A percentile compares a stretch with the other conserved stretches of the same genome.
Conservation (phyloP, 1,284 basidiomycete species). For the Heterobasidion occidentale region DNA sequence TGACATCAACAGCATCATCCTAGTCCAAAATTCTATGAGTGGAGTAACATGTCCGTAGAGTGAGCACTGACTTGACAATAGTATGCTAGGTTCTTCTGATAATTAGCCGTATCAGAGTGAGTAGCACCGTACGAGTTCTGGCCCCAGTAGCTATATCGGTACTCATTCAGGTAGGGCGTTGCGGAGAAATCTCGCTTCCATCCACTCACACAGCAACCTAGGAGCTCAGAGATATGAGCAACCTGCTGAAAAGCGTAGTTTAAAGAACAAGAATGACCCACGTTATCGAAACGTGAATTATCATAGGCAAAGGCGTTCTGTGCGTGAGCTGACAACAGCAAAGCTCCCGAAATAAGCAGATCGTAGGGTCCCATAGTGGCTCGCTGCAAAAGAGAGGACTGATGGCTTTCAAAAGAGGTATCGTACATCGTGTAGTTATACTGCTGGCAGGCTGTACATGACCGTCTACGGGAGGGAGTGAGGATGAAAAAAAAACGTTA, state of each 20-base stretch:
- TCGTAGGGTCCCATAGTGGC: too few species aligned
- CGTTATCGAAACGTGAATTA: slow-evolving; percentile 54
- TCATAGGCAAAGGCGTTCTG: slow-evolving; percentile 12
- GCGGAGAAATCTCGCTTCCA: not conserved
- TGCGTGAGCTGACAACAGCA: not conserved
- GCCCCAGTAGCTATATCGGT: slow-evolving; percentile 46
- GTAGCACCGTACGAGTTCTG: slow-evolving; percentile 61
- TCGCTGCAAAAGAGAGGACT: too few species aligned
- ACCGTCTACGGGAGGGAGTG: too few species aligned
- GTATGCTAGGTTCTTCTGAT: slow-evolving; percentile 45
- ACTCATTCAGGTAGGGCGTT: not conserved
- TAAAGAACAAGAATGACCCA: slow-evolving; percentile 19
- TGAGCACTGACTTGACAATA: slow-evolving; percentile 43
- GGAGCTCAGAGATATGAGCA: not conserved
- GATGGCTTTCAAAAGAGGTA: too few species aligned
- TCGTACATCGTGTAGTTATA: not conserved
- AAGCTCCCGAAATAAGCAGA: not conserved
- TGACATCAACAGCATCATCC: slow-evolving; percentile 55
- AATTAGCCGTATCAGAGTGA: slow-evolving; percentile 41
- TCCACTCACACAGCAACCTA: slow-evolving; percentile 44
- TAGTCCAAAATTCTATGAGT: slow-evolving; percentile 13
- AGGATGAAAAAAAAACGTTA: too few species aligned
- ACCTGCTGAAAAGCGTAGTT: not conserved
- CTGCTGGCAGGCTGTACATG: not conserved
- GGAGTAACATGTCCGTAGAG: slow-evolving; percentile 1